Evolutionary conservation across 192 early-diverging fungal genomes (phyloP).

Genomic region (Chytriomyces confervae): DNA sequence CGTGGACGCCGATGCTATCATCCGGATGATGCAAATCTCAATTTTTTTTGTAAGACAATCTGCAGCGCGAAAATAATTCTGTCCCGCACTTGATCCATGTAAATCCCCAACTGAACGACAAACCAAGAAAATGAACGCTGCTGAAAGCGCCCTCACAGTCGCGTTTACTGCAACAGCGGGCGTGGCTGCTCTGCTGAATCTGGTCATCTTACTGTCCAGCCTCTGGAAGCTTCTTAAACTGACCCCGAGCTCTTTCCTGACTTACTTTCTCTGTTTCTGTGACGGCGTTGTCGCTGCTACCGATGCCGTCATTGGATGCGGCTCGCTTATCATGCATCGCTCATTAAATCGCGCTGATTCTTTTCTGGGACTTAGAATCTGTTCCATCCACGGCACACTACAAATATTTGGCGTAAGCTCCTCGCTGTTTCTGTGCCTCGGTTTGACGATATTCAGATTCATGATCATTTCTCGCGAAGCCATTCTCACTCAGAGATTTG

Average conservation of each 20-base stretch:
- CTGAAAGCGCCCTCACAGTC: background rate
- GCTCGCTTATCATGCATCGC: background rate
- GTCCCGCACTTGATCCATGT: no score
- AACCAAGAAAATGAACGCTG: no score
- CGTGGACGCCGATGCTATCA: no score
- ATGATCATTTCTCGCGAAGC: background rate
- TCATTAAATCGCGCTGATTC: background rate
- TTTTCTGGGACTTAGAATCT: background rate
- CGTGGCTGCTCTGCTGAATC: background rate
- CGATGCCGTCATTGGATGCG: background rate
- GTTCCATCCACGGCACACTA: background rate
- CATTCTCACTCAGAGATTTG: background rate
- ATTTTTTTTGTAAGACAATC: no score
- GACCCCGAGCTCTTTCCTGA: background rate
- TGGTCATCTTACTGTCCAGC: background rate
- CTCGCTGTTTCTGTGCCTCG: background rate
- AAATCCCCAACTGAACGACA: no score
- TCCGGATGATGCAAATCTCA: no score
- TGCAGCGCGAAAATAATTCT: no score
- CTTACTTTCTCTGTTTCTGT: background rate
- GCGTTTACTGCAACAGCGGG: background rate
- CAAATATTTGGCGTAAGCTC: background rate
- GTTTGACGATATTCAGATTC: background rate
- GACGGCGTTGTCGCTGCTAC: background rate
- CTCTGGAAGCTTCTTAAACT: background rate